phyloP scores from a whole-genome alignment of 2,329 filamentous ascomycete genomes.

The Penicillium sp. region DNA sequence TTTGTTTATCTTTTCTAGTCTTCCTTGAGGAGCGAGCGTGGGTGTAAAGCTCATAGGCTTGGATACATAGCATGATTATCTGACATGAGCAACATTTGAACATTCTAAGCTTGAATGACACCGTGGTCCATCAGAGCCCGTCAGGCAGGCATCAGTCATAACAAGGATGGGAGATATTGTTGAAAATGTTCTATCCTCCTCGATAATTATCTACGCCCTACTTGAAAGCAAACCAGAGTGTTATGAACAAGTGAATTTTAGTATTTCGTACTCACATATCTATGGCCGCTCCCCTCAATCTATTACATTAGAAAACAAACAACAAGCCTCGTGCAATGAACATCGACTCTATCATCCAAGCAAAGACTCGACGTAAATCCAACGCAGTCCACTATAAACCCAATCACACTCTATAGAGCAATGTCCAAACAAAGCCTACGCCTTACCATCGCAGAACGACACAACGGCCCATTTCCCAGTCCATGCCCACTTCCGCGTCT shows the following conservation, averaged over 20 bases:
- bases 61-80: too few species aligned
- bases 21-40: neutral
- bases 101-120: too few species aligned
- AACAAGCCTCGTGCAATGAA: neutral
- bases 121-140: too few species aligned
- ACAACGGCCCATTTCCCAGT: constrained; percentile 96
- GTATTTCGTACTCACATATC: neutral
- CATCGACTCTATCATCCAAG: neutral
- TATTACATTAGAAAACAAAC: neutral
- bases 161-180: too few species aligned
- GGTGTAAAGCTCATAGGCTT: neutral
- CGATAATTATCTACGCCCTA: neutral
- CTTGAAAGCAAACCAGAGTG: neutral
- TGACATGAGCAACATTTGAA: too few species aligned
- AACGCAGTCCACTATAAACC: neutral
- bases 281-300: neutral
- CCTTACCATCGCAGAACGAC: constrained; percentile 73
- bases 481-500: constrained; percentile 86
- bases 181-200: too few species aligned
- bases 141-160: too few species aligned
- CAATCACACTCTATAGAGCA: neutral
- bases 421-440: constrained; percentile 11
- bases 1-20: neutral
- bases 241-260: neutral
- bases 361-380: neutral